Base-by-base conservation (phyloP, 108 stramenopile species). In the Mediolabrus comicus region DNA sequence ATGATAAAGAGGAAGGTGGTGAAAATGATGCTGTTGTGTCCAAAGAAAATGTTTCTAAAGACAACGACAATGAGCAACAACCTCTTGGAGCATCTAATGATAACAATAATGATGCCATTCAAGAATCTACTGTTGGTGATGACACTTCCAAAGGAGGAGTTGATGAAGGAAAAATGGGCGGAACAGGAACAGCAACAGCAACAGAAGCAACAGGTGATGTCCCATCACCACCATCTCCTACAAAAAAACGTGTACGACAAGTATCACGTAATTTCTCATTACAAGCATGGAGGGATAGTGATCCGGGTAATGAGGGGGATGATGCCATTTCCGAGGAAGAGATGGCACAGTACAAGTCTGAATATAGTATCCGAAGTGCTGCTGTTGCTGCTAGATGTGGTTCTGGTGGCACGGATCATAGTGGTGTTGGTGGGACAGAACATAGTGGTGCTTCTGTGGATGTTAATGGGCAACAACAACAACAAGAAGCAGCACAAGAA, bases 201-300 rank as follows among this genome's bases (percentile, higher is more conserved):
- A n/a, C 65, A n/a, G 0, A 32, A 36, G 7, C 34, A 56, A 35
- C 33, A 25, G 12, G 30, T 25, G 25, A 13, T 2, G 41, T 14
- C 27, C 53, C 0, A 33, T 5, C 12, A 30, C 17, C 34, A 54
- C 35, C 29, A 8, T 1, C 3, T 33, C 34, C 28, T 33, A 19
- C 7, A 17, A 30, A 3, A 3, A 63, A 24, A 19, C 27, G 49
- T 49, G 25, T 12, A 25, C 31, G 52, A 38, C 32, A 46, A 32
- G 39, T 49, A 64, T 52, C 74, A 35, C 25, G 41, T 22, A 75
- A 62, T 33, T 75, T 75, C 38, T 75, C 74, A 14, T 67, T 75
- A 19, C 11, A 55, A 28, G 52, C 75, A 25, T 75, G 75, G 75
- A 63, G 62, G 36, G 66, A 75, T 26, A 75, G 75, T 28, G 29